Conservation (phyloP, 2,329 filamentous ascomycete genomes). For the Neobulgaria alba region DNA sequence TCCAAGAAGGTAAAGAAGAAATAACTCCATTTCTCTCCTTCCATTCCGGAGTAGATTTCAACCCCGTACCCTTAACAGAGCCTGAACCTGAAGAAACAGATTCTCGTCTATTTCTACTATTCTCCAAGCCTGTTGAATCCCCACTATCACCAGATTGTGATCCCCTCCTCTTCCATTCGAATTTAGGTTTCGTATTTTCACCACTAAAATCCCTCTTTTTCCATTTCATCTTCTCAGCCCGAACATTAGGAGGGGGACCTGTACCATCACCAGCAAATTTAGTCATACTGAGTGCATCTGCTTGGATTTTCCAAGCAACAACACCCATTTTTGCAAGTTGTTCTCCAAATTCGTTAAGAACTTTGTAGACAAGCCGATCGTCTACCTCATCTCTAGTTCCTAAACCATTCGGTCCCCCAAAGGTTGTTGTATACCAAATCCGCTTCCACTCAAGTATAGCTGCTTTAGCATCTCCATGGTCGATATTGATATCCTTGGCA, state of each 20-base stretch:
- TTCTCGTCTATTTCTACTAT: too few relatives aligned
- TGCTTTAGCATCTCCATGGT: conserved; percentile 2
- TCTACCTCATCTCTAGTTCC: conserved; percentile 3
- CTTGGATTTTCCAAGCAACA: conserved; percentile 11
- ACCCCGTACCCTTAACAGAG: too few relatives aligned
- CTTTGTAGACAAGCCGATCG: conserved; percentile 3
- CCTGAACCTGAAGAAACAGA: not conserved
- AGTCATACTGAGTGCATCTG: conserved; percentile 6
- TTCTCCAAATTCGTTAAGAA: conserved; percentile 11
- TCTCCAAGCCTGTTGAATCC: too few relatives aligned
- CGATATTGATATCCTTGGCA: conserved; percentile 14
- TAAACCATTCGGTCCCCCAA: conserved; percentile 7
- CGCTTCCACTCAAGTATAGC: conserved; percentile 13
- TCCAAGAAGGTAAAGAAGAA: not conserved
- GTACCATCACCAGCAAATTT: conserved; percentile 3
- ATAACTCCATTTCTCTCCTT: not conserved
- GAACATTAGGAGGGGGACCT: too few relatives aligned
- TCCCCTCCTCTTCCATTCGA: not conserved
- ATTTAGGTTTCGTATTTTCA: not conserved
- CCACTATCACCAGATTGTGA: too few relatives aligned
- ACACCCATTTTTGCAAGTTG: conserved; percentile 5
- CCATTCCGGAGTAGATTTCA: not conserved
- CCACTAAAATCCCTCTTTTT: too few relatives aligned
- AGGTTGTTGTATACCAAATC: conserved; percentile 15
- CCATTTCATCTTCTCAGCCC: too few relatives aligned